These are phyloP conservation scores for Friedmanniomyces endolithicus DNA, from an alignment of 495 filamentous ascomycete genomes.

Conservation along the genomic window DNA sequence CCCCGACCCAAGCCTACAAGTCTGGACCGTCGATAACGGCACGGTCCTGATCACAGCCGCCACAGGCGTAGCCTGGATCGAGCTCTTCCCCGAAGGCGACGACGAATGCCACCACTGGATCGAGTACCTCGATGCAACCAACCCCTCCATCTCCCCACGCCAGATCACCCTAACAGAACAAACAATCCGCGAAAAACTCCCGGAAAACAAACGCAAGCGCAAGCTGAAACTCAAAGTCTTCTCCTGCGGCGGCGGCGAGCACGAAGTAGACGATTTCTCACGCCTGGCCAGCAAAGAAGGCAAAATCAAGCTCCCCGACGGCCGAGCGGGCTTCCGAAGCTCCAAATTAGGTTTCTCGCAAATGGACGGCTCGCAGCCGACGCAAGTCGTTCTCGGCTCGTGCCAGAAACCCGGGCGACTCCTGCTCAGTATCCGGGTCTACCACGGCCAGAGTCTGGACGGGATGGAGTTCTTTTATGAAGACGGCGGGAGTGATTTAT, in stretches of 20 bases:
- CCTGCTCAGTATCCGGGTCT: constrained; percentile 60
- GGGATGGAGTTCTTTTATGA: constrained; percentile 91
- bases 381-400: constrained; percentile 65
- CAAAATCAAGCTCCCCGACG: constrained; percentile 61
- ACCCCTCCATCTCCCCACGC: constrained; percentile 47
- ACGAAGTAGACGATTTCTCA: constrained; percentile 61
- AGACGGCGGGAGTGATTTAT: constrained; percentile 72
- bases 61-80: constrained; percentile 68
- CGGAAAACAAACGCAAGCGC: constrained; percentile 57
- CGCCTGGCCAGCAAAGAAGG: constrained; percentile 54
- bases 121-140: constrained; percentile 55
- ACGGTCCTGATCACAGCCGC: constrained; percentile 67
- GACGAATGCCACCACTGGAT: constrained; percentile 62
- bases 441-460: constrained; percentile 66
- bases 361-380: constrained; percentile 56
- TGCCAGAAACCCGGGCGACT: constrained; percentile 57
- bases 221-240: constrained; percentile 58
- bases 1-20: constrained; percentile 67
- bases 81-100: constrained; percentile 66
- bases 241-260: constrained; percentile 58
- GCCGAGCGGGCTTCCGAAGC: constrained; percentile 60
- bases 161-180: constrained; percentile 61
- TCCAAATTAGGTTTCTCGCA: constrained; percentile 63
- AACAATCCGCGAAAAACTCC: constrained; percentile 58
- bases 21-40: constrained; percentile 75